phyloP scores from a whole-genome alignment of 306 rosid species.

The Glycyrrhiza uralensis region DNA sequence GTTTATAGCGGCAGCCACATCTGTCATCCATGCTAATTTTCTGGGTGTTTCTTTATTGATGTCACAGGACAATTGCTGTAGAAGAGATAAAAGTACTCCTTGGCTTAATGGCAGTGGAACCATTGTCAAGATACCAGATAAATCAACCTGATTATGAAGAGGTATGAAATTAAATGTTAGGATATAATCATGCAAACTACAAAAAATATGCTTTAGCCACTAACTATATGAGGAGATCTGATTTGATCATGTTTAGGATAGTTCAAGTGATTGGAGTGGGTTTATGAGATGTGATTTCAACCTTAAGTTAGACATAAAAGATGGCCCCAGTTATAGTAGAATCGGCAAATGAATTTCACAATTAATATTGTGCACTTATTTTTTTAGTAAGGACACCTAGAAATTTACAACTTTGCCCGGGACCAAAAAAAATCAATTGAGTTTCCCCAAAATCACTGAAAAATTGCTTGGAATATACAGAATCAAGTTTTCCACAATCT shows the following conservation, averaged over 20 bases:
- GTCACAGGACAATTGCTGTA: constrained; percentile 64
- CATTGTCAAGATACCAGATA: constrained; percentile 45
- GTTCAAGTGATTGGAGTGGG: not conserved
- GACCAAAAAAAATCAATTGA: not conserved
- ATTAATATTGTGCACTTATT: not conserved
- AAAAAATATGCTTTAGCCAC: not conserved
- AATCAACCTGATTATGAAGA: constrained; percentile 55
- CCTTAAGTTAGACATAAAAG: not conserved
- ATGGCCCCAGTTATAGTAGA: not conserved
- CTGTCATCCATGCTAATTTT: constrained; percentile 70
- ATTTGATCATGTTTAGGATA: not conserved
- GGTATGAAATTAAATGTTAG: not conserved
- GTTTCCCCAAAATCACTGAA: not conserved
- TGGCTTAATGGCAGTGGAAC: constrained; percentile 67
- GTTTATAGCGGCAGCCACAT: constrained; percentile 57
- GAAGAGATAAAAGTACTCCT: constrained; percentile 72
- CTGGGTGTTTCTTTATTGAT: constrained; percentile 41
- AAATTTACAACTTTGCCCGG: not conserved
- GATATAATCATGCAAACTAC: constrained; percentile 6
- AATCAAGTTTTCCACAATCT: not conserved
- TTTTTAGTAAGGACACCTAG: not conserved
- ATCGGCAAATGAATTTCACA: constrained; percentile 1
- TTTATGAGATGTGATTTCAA: constrained; percentile 6
- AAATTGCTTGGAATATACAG: not conserved
- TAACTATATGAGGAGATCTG: not conserved